phyloP scores from a whole-genome alignment of 2,329 filamentous ascomycete genomes.

The Penicillium sclerotigenum region DNA sequence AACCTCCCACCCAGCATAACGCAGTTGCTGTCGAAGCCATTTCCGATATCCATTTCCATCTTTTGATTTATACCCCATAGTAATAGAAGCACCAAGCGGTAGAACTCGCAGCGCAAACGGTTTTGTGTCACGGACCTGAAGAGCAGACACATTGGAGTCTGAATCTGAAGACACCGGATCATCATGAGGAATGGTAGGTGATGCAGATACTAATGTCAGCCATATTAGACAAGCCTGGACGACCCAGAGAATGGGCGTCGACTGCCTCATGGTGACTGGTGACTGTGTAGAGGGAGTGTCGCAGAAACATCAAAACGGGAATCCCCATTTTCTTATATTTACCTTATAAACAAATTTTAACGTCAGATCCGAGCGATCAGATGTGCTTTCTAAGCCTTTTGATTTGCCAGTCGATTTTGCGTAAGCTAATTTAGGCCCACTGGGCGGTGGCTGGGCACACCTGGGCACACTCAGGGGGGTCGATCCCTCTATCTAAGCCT shows the following conservation, averaged over 20 bases:
- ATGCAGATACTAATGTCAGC: neutral
- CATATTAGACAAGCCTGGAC: slow-evolving; percentile 8
- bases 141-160: neutral
- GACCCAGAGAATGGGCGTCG: slow-evolving; percentile 4
- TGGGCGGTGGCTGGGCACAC: neutral
- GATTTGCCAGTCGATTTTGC: neutral
- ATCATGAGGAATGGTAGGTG: neutral
- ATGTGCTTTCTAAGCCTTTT: neutral
- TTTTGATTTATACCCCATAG: slow-evolving; percentile 31
- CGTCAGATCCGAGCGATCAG: neutral
- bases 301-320: neutral
- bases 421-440: neutral
- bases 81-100: slow-evolving; percentile 41
- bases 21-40: slow-evolving; percentile 36
- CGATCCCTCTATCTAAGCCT: neutral
- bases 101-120: slow-evolving; percentile 15
- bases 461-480: neutral
- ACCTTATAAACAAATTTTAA: neutral
- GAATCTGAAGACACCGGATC: neutral
- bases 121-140: slow-evolving; percentile 1
- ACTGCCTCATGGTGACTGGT: slow-evolving; percentile 5
- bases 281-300: neutral
- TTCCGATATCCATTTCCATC: slow-evolving; percentile 43
- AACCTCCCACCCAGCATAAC: slow-evolving; percentile 26
- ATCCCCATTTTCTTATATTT: slow-evolving; percentile 1